A percentile compares a stretch with the other conserved stretches of the same genome.
Conservation (phyloP, 2,329 filamentous ascomycete genomes). For the Trichoderma afroharzianum region DNA sequence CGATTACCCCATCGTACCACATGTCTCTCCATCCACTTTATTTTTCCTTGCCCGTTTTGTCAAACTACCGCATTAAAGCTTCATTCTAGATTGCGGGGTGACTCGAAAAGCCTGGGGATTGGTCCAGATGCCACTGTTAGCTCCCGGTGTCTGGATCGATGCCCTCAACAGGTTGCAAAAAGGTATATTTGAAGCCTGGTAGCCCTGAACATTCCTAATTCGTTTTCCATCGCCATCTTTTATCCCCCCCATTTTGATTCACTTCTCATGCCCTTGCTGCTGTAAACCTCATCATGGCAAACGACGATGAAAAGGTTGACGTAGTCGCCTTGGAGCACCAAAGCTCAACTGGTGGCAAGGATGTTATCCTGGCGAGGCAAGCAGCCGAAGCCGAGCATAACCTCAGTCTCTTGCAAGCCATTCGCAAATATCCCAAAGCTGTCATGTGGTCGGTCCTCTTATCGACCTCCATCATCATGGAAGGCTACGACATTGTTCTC, state of each 20-base stretch:
- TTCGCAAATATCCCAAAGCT: constrained; percentile 32
- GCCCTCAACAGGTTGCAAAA: neutral
- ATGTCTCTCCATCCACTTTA: neutral
- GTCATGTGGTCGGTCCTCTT: constrained; percentile 35
- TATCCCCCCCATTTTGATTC: neutral
- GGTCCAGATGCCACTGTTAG: neutral
- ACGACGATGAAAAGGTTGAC: neutral
- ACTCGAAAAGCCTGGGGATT: neutral
- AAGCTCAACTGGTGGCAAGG: neutral
- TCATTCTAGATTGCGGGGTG: neutral
- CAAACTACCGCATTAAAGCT: neutral
- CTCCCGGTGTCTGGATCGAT: neutral
- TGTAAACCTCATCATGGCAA: neutral
- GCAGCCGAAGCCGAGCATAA: neutral
- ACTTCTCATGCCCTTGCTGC: neutral
- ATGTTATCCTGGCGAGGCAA: neutral
- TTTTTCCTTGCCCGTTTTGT: neutral
- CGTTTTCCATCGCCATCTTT: neutral
- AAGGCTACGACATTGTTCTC: constrained; percentile 36
- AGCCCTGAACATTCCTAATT: neutral
- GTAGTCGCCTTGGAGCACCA: neutral
- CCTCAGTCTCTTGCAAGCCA: constrained; percentile 21
- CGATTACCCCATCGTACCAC: neutral
- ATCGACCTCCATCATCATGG: constrained; percentile 40
- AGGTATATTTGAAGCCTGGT: neutral